Evolutionary conservation across 352 stramenopile species (phyloP).

Genomic region (Phytophthora tubulina): DNA sequence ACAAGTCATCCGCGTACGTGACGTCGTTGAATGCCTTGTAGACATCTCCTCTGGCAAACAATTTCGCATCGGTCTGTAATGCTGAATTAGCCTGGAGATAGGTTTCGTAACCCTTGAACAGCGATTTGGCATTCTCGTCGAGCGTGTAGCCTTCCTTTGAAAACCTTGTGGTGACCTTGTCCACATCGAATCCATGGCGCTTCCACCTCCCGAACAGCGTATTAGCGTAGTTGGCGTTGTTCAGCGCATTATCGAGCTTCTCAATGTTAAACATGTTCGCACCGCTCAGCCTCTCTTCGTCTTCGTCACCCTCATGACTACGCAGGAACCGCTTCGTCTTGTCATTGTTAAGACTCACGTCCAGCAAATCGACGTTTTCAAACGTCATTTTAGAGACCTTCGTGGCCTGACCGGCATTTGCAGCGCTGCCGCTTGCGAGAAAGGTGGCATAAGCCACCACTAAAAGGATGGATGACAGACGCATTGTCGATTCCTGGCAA

Average conservation of each 20-base stretch:
- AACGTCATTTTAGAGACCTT: neutral
- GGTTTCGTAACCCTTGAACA: neutral
- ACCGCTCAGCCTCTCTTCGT: slow-evolving; percentile 13
- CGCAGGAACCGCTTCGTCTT: neutral
- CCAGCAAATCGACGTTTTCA: neutral
- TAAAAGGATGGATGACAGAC: neutral
- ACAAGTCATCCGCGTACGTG: neutral
- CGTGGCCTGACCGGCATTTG: neutral
- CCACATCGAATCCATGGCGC: neutral
- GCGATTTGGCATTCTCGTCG: neutral
- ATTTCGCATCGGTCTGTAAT: neutral
- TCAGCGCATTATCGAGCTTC: slow-evolving; percentile 9
- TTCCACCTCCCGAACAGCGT: slow-evolving; percentile 19
- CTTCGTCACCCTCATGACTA: neutral
- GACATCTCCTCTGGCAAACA: slow-evolving; percentile 7
- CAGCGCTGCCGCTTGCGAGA: neutral
- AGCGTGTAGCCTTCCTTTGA: no score
- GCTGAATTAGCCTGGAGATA: neutral
- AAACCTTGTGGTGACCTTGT: neutral
- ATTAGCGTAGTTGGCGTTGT: slow-evolving; percentile 7
- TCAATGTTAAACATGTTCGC: slow-evolving; percentile 5
- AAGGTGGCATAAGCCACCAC: neutral
- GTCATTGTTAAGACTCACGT: neutral
- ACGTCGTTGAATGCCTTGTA: neutral
- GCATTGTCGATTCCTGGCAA: neutral